Base-by-base conservation (phyloP, 148 eudicot genomes). In the Silene latifolia region DNA sequence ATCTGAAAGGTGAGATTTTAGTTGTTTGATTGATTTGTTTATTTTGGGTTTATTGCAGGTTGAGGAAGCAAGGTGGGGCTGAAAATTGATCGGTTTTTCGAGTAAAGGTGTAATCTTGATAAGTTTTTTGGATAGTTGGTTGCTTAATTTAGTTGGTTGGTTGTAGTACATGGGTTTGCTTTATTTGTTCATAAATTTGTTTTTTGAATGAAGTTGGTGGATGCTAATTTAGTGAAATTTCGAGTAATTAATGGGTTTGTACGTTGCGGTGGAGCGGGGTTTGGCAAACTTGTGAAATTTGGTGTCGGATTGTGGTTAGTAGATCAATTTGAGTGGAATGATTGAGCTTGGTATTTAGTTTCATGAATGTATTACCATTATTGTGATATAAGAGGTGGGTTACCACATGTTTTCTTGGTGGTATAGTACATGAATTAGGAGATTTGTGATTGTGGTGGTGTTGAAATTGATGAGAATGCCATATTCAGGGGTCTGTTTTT, bases 381-480 rank as follows among this genome's bases (percentile, higher is more conserved):
- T 54, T 80, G 64, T 54, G 75, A 69, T 57, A 61, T 47, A 72
- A 76, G 35, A 29, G 63, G 77, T 63, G 53, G 77, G 72, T 76
- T 64, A n/a, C 76, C 39, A 72, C 75, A 39, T 48, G 56, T 71
- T 82, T 81, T 75, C 25, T 71, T 76, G 78, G 72, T 79, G 27
- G 74, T 53, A 5, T 61, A 17, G 61, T 78, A 23, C 29, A 65
- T 70, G 67, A 56, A 81, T 67, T 39, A 62, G 83, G 74, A 72
- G 58, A 73, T 82, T 79, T 81, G 65, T 67, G 75, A 44, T 60
- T 42, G 65, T 78, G 63, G 17, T 13, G 56, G 18, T 51, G 56
- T 59, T 39, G 44, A 71, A 74, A 78, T 71, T 25, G 25, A 79
- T 74, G 80, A 87, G 79, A 73, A 88, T 88, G 92, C 77, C 53